Evolutionary conservation across 306 rosid species (phyloP).

Genomic region (Cyamopsis tetragonoloba): DNA sequence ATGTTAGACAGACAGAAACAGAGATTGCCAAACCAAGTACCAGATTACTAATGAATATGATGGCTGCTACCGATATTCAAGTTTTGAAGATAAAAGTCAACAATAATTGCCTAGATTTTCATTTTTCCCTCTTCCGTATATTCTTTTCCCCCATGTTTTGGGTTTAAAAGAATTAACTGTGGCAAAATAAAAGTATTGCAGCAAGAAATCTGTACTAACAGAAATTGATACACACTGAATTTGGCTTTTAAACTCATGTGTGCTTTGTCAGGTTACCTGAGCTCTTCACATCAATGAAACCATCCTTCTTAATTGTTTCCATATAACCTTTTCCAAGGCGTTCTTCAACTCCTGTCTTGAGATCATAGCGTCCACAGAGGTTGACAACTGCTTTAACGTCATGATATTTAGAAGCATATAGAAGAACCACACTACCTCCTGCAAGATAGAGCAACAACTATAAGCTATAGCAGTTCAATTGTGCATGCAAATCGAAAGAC

Average conservation of each 20-base stretch:
- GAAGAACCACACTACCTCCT: slow-evolving; percentile 81
- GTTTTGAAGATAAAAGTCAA: neutral
- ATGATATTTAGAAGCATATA: slow-evolving; percentile 67
- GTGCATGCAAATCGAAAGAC: neutral
- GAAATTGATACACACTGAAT: neutral
- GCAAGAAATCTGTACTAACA: neutral
- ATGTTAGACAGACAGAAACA: neutral
- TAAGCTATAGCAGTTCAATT: slow-evolving; percentile 12
- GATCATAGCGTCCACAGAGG: slow-evolving; percentile 74
- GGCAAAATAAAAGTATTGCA: neutral
- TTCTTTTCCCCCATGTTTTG: neutral
- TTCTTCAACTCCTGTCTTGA: slow-evolving; percentile 53
- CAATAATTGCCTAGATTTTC: neutral
- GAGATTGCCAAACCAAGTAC: neutral
- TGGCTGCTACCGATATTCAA: neutral
- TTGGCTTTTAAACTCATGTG: slow-evolving; percentile 18
- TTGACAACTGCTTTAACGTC: slow-evolving; percentile 58
- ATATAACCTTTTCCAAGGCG: slow-evolving; percentile 61
- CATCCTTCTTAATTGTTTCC: slow-evolving; percentile 56
- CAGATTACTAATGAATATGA: neutral
- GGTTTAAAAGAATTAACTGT: neutral
- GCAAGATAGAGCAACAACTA: slow-evolving; percentile 1
- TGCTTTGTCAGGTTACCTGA: slow-evolving; percentile 43
- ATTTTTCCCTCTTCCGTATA: no score
- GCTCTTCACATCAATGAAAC: slow-evolving; percentile 55